Percentiles rank a stretch among this genome's conserved stretches.
Evolutionary conservation across 805 yeast species (phyloP).

Genomic region (Yarrowia sp.): DNA sequence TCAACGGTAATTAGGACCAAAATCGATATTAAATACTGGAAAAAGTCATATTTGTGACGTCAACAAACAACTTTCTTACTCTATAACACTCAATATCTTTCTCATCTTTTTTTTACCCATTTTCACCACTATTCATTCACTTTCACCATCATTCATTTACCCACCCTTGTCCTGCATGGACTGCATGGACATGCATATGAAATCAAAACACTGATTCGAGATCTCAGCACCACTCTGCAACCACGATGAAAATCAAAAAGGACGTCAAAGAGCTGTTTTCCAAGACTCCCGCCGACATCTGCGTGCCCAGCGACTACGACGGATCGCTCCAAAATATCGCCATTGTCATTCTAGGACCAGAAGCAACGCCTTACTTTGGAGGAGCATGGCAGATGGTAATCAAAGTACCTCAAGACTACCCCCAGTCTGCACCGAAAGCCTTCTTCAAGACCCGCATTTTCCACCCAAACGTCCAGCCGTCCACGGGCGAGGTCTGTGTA

Average conservation of each 20-base stretch:
- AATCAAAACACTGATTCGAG: constrained; percentile 7
- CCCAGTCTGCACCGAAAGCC: constrained; percentile 56
- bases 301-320: constrained; percentile 16
- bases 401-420: constrained; percentile 52
- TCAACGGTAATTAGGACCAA: too few relatives aligned
- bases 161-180: too few relatives aligned
- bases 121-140: neutral
- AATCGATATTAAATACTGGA: too few relatives aligned
- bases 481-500: constrained; percentile 49
- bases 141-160: neutral
- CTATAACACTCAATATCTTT: too few relatives aligned
- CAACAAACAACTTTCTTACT: too few relatives aligned
- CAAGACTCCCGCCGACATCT: constrained; percentile 14
- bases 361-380: constrained; percentile 54
- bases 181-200: constrained; percentile 12
- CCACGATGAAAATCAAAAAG: constrained; percentile 28
- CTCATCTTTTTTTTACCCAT: neutral
- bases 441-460: constrained; percentile 49
- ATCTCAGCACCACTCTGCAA: constrained; percentile 1
- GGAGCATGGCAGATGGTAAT: constrained; percentile 58
- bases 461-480: constrained; percentile 49
- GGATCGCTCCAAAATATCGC: constrained; percentile 20
- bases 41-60: too few relatives aligned
- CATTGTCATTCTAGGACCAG: constrained; percentile 50
- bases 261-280: constrained; percentile 23